phyloP scores from a whole-genome alignment of 768 basidiomycete species.

The Mycena floridula region DNA sequence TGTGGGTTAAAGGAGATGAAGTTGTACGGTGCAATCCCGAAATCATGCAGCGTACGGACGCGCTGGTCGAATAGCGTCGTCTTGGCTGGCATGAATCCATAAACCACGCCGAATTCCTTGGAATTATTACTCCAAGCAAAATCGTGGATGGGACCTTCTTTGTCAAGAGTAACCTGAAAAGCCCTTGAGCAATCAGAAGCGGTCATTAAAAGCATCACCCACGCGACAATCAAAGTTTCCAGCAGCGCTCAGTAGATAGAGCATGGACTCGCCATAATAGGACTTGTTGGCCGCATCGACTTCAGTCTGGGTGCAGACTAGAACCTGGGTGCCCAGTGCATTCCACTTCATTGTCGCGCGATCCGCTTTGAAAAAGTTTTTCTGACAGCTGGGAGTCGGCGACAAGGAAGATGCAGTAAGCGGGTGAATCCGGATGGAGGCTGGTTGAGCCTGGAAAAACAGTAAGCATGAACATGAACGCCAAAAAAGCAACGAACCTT shows the following conservation, averaged over 20 bases:
- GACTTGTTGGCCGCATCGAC: constrained; percentile 96
- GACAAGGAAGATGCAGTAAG: constrained; percentile 57
- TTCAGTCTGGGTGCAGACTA: constrained; percentile 91
- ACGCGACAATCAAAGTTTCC: constrained; percentile 92
- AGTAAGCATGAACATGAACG: not conserved
- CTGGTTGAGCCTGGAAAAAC: constrained; percentile 68
- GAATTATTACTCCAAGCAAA: constrained; percentile 95
- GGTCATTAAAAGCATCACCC: too few relatives aligned
- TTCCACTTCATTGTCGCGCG: constrained; percentile 96
- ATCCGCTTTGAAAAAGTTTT: constrained; percentile 96
- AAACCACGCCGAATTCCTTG: constrained; percentile 94
- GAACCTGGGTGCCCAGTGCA: constrained; percentile 82
- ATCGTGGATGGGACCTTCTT: constrained; percentile 97
- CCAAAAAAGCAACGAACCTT: constrained; percentile 46
- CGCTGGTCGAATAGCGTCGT: constrained; percentile 88
- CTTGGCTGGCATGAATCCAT: constrained; percentile 97
- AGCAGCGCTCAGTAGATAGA: constrained; percentile 88
- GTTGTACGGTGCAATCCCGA: constrained; percentile 86
- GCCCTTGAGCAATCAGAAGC: too few relatives aligned
- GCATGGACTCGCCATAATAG: constrained; percentile 96
- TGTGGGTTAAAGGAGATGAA: constrained; percentile 95
- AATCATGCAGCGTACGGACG: constrained; percentile 83
- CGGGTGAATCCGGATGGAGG: constrained; percentile 78
- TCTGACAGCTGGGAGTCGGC: constrained; percentile 68
- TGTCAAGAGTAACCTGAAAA: constrained; percentile 83